Percentiles rank a stretch among this genome's conserved stretches.
These are phyloP conservation scores for Teunomyces cretensis DNA, from an alignment of 805 yeast species.

Conservation along the genomic window DNA sequence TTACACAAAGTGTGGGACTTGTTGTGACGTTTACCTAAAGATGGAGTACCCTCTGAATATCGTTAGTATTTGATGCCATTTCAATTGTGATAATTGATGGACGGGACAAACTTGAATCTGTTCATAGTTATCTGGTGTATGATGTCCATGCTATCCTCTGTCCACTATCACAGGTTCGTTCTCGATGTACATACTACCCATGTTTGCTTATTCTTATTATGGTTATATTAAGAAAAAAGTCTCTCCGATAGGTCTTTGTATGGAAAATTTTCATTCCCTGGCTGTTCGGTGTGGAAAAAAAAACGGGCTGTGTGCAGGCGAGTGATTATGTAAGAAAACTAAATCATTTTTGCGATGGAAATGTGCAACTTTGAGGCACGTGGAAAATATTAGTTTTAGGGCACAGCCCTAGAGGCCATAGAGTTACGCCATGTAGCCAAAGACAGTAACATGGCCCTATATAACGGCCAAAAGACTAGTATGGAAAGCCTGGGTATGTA, in stretches of 20 bases:
- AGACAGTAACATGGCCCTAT: too few species aligned
- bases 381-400: neutral
- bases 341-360: neutral
- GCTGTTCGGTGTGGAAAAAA: slow-evolving; percentile 5
- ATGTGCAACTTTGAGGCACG: neutral
- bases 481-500: too few species aligned
- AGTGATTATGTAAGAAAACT: neutral
- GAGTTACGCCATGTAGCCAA: too few species aligned
- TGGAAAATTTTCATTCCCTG: slow-evolving; percentile 18
- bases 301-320: neutral
- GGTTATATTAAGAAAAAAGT: slow-evolving; percentile 13
- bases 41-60: slow-evolving; percentile 92
- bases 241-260: slow-evolving; percentile 15
- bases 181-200: slow-evolving; percentile 63
- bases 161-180: neutral
- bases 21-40: slow-evolving; percentile 99
- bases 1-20: slow-evolving; percentile 99
- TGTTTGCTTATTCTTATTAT: slow-evolving; percentile 46
- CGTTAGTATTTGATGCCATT: slow-evolving; percentile 20
- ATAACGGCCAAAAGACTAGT: too few species aligned
- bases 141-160: slow-evolving; percentile 25
- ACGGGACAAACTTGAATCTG: neutral
- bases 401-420: neutral
- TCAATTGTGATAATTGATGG: neutral
- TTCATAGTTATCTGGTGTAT: neutral